phyloP scores from a whole-genome alignment of 768 basidiomycete genomes.

The Clitopilus passeckerianus region DNA sequence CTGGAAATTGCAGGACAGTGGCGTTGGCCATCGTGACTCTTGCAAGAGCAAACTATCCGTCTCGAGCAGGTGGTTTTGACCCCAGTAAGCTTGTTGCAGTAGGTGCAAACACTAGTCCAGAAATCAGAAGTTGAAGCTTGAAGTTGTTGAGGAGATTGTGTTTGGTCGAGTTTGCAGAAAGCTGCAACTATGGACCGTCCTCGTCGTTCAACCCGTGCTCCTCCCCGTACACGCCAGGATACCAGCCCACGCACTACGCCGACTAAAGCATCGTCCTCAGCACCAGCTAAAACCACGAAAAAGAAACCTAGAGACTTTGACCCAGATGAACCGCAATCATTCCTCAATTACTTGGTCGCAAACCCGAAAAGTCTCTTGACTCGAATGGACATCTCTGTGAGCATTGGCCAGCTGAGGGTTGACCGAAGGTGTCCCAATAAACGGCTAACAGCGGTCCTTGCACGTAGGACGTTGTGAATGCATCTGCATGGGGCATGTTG shows the following conservation, averaged over 20 bases:
- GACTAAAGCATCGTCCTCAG: constrained; percentile 4
- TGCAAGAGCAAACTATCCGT: no score
- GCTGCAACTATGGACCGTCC: constrained; percentile 12
- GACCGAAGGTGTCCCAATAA: no score
- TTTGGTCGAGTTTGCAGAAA: neutral
- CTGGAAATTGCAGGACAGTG: no score
- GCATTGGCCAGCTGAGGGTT: constrained; percentile 12
- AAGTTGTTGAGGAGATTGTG: neutral
- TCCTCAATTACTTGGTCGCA: constrained; percentile 33
- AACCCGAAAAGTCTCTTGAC: constrained; percentile 45
- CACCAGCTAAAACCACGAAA: constrained; percentile 11
- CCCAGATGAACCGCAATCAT: constrained; percentile 21
- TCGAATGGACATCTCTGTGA: constrained; percentile 45
- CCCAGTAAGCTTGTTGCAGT: no score
- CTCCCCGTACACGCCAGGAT: constrained; percentile 4
- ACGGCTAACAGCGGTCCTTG: constrained; percentile 12
- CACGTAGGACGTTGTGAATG: constrained; percentile 44
- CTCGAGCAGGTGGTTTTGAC: no score
- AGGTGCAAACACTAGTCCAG: neutral
- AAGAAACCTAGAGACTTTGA: constrained; percentile 23
- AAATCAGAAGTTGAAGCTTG: no score
- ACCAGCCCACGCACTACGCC: neutral
- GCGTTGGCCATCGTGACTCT: no score
- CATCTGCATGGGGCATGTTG: constrained; percentile 38
- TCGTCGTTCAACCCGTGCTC: constrained; percentile 10